Evolutionary conservation across 202 grass and related monocot species (phyloP).

Genomic region (Thinopyrum obtusiflorum): DNA sequence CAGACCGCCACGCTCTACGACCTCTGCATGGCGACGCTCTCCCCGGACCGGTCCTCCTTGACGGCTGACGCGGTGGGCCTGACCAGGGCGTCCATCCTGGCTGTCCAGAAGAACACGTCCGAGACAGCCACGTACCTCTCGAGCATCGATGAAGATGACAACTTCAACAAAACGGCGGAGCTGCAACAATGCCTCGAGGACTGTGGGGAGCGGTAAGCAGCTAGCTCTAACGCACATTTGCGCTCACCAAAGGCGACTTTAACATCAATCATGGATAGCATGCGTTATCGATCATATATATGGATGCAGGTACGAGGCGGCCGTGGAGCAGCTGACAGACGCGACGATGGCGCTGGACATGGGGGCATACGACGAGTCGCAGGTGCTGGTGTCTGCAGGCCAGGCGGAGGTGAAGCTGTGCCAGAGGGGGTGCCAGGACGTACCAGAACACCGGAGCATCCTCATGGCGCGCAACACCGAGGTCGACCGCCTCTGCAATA

Average conservation of each 20-base stretch:
- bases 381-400: constrained; percentile 42
- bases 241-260: background rate
- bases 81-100: constrained; percentile 39
- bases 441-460: constrained; percentile 40
- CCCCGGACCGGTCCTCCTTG: constrained; percentile 28
- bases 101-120: constrained; percentile 50
- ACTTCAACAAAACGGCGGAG: constrained; percentile 46
- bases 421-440: constrained; percentile 51
- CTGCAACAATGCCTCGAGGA: constrained; percentile 68
- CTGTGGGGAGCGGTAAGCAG: constrained; percentile 44
- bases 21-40: constrained; percentile 59
- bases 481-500: constrained; percentile 63
- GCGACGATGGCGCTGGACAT: constrained; percentile 47
- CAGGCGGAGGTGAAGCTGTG: constrained; percentile 56
- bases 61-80: constrained; percentile 38
- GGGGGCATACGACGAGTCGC: constrained; percentile 43
- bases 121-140: constrained; percentile 43
- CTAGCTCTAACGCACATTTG: background rate
- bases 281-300: background rate
- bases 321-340: constrained; percentile 64
- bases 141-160: constrained; percentile 41
- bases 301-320: constrained; percentile 52
- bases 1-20: constrained; percentile 38
- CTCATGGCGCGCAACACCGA: constrained; percentile 54
- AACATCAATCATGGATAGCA: background rate